Evolutionary conservation across 2,329 filamentous ascomycete genomes (phyloP), one percentile per base, ranked within the genome.

Genomic region (Aspergillus arachidicola): DNA sequence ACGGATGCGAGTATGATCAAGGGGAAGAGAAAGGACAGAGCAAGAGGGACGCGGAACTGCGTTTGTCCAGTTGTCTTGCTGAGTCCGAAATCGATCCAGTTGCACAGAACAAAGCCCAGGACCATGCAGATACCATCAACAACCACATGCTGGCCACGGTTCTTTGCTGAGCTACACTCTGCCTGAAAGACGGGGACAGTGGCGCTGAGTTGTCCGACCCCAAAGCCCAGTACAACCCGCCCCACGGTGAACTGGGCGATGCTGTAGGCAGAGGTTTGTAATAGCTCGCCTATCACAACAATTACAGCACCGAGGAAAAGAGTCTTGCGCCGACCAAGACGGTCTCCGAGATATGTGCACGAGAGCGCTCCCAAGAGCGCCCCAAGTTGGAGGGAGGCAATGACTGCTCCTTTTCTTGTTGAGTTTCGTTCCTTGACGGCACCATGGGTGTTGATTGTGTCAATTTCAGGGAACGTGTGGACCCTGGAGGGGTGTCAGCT

Each of bases 21-120:
- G 0, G 83, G 82, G 57, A 86, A 82, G 12, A 84, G 57, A 61
- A 86, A 83, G 66, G 87, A 85, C 65, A 87, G 82, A 5, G 81
- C 83, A 50, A 86, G 81, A 0, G 85, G 84, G 58, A 85, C 81
- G 23, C 84, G 78, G 84, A 84, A 86, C 16, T 80, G 74, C 11
- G 79, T 71, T 1, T 73, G 76, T 7, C 75, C 74, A 3, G 83
- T 71, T 67, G 83, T 82, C 14, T 61, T 64, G 6, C 79, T 83
- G 64, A 84, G 82, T 1, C 80, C 80, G 50, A 83, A 79, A 65
- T 84, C 80, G 61, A 83, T 73, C 82, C 82, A 82, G 71, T 83
- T 70, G 57, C 66, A 67, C 10, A 71, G 64, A 1, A 62, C 55
- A 41, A 66, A 70, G 2, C 69, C 69, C 11, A 69, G 78, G 41